These are phyloP conservation scores for Cryoendolithus antarcticus DNA, from an alignment of 2,329 filamentous ascomycete species.

Conservation along the genomic window DNA sequence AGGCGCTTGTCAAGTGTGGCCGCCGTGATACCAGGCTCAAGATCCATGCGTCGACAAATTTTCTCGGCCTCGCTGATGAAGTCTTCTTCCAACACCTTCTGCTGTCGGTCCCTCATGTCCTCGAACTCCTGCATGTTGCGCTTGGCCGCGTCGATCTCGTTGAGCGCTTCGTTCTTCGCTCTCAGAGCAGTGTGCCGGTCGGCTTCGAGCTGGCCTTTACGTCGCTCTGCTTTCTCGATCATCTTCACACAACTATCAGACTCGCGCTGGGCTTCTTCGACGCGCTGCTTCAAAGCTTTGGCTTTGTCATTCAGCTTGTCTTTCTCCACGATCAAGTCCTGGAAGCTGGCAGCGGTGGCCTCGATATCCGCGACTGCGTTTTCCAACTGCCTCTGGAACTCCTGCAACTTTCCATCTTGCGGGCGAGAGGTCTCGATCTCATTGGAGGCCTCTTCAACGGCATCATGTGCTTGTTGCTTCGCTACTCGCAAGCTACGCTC, in stretches of 20 bases:
- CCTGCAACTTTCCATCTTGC: conserved; percentile 45
- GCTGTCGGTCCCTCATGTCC: conserved; percentile 17
- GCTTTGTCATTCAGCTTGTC: conserved; percentile 29
- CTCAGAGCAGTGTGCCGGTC: conserved; percentile 25
- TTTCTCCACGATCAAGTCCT: conserved; percentile 36
- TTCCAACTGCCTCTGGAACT: conserved; percentile 37
- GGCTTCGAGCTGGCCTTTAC: conserved; percentile 19
- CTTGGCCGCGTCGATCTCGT: conserved; percentile 23
- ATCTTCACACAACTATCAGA: conserved; percentile 14
- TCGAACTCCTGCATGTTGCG: conserved; percentile 18
- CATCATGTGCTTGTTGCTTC: conserved; percentile 50
- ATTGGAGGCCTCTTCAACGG: conserved; percentile 54
- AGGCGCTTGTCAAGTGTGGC: conserved; percentile 21
- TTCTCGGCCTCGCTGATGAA: conserved; percentile 11
- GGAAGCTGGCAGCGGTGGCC: conserved; percentile 32
- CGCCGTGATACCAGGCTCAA: conserved; percentile 21
- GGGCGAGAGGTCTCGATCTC: conserved; percentile 46
- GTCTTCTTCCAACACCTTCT: conserved; percentile 15
- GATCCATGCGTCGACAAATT: conserved; percentile 15
- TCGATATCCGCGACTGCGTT: conserved; percentile 40
- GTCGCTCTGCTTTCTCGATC: conserved; percentile 20
- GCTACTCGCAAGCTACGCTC: conserved; percentile 30
- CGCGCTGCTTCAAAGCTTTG: conserved; percentile 16
- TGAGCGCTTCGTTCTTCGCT: conserved; percentile 30
- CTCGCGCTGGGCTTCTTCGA: conserved; percentile 20